These are phyloP conservation scores for Grigorovia humatica DNA, from an alignment of 805 yeast species.

Conservation along the genomic window DNA sequence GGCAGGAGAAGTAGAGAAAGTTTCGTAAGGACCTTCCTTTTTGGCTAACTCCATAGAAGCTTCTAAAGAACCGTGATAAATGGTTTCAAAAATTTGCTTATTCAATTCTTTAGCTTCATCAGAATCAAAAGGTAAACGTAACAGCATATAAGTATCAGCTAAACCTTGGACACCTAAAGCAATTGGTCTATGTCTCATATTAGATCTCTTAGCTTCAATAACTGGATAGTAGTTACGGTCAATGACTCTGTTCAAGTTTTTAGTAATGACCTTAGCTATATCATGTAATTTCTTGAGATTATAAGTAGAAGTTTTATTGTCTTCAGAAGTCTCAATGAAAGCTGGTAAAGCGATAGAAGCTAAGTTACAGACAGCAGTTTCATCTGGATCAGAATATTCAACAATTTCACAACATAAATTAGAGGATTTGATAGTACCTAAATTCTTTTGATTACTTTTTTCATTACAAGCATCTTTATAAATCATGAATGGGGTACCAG, in stretches of 20 bases:
- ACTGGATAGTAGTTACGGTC: slow-evolving; percentile 84
- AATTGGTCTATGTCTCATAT: slow-evolving; percentile 78
- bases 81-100: slow-evolving; percentile 84
- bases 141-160: slow-evolving; percentile 75
- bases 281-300: slow-evolving; percentile 68
- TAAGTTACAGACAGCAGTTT: slow-evolving; percentile 90
- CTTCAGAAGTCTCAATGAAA: slow-evolving; percentile 44
- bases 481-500: slow-evolving; percentile 91
- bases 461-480: slow-evolving; percentile 86
- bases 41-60: slow-evolving; percentile 74
- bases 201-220: slow-evolving; percentile 61
- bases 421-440: slow-evolving; percentile 88
- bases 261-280: slow-evolving; percentile 65
- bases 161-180: slow-evolving; percentile 98
- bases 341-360: slow-evolving; percentile 87
- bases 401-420: slow-evolving; percentile 91
- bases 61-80: slow-evolving; percentile 88
- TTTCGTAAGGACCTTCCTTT: slow-evolving; percentile 55
- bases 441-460: slow-evolving; percentile 83
- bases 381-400: slow-evolving; percentile 85
- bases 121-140: slow-evolving; percentile 82
- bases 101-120: slow-evolving; percentile 65
- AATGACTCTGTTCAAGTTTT: slow-evolving; percentile 71
- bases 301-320: slow-evolving; percentile 39
- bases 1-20: slow-evolving; percentile 81